Evolutionary conservation across 306 rosid species (phyloP), one percentile per base, ranked within the genome.

Genomic region (Rosa chinensis): DNA sequence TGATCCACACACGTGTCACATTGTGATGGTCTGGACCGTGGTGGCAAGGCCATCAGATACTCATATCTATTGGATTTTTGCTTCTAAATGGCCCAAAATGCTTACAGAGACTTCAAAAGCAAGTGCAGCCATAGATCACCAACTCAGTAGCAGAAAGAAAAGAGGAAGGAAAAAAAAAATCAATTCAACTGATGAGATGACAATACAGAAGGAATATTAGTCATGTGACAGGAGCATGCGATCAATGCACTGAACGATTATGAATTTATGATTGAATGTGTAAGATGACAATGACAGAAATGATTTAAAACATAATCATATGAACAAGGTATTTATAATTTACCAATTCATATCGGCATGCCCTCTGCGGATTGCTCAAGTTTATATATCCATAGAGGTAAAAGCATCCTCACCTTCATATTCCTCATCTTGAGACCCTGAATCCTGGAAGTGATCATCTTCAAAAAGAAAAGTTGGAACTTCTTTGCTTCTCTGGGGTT

Each of bases 381-480:
- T 20, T 4, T 13, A 79, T 12, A 86, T 48, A 68, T 90, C 87
- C 87, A 90, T 71, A 68, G 91, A 82, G 59, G 67, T 61, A 78
- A 76, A 84, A 44, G 82, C 79, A 79, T 69, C 72, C 28, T 81
- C 84, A 45, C 78, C 80, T 35, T 81, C 81, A 32, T 55, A 83
- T 43, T 86, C 91, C 48, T 78, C 81, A 76, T 88, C 88, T 78
- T 82, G 82, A 69, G 67, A 77, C 67, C 77, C 88, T 37, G 78
- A 43, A 66, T 82, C 92, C 52, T 77, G 81, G 53, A 74, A 70
- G 74, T 66, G 78, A 18, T 81, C 89, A 75, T 85, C 89, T 70
- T 82, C 90, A 52, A 91, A 95, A 76, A 90, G 92, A 72, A 82
- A 87, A 78, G 92, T 87, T 8, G 82, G 91, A 14, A 66, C 70